Base-by-base conservation (phyloP, 1,139 yeast species). In the Pneumocystis canis region DNA sequence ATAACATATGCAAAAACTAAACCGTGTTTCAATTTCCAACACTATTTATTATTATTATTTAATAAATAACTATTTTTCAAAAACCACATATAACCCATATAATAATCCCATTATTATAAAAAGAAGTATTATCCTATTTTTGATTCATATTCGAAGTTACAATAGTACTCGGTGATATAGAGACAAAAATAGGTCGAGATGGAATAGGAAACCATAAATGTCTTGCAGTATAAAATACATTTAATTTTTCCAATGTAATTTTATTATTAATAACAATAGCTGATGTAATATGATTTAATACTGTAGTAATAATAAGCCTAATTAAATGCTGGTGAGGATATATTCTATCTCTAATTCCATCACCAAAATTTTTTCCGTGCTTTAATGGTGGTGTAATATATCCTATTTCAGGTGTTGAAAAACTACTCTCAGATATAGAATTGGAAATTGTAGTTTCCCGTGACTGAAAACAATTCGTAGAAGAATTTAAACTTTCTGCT, bases 221-320 rank as follows among this genome's bases (percentile, higher is more conserved):
- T 47, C 54, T 47, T 20, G 54, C 54, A 47, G 54, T 47, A 47
- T 47, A 47, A 47, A 25, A 47, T 47, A 47, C 54, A 47, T 11
- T 47, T 28, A 47, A 47, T 25, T 47, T 47, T 28, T 47, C 54
- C 20, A 11, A 25, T 25, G 54, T 20, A 47, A 47, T 25, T 47
- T 47, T 47, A 47, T 40, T 20, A 18, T 47, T 25, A 47, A 47
- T 47, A 47, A 47, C 54, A 11, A 47, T 31, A 9, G 54, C 54
- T 25, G 54, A 47, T 47, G 54, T 16, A 25, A 47, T 28, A 47
- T 47, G 54, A 47, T 47, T 47, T 31, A 25, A 47, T 47, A 47
- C 54, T 47, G 54, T 47, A 47, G 54, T 47, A 25, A 47, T 47
- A 47, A 47, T 47, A 47, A 47, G 54, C 54, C 31, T 47, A 47